Percentiles rank a stretch among this genome's conserved stretches.
Evolutionary conservation across 805 yeast genomes (phyloP).

Genomic region (Candida incommunis): DNA sequence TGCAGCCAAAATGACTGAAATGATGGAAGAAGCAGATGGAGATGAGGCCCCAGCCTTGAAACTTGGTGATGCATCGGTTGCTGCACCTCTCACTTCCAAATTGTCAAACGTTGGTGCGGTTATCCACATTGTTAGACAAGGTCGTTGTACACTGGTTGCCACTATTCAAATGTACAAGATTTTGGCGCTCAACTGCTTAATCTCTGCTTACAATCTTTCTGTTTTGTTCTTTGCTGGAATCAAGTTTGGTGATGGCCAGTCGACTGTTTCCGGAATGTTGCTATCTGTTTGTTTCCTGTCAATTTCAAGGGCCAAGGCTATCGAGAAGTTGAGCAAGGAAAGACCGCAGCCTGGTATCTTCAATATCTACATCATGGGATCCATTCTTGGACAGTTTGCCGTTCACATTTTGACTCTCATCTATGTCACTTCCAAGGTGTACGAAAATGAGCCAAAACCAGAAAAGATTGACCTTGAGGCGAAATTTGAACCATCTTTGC

Average conservation of each 20-base stretch:
- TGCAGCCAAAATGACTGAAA: constrained; percentile 52
- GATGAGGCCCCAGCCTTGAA: constrained; percentile 84
- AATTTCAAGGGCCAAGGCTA: constrained; percentile 84
- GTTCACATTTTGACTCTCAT: constrained; percentile 74
- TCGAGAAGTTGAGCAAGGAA: constrained; percentile 76
- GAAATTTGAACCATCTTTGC: constrained; percentile 72
- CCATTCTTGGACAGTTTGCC: constrained; percentile 92
- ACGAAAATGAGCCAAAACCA: constrained; percentile 82
- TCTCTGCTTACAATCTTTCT: constrained; percentile 89
- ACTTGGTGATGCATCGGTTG: constrained; percentile 96
- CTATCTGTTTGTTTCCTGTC: constrained; percentile 90
- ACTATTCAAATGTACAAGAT: constrained; percentile 99
- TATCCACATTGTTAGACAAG: constrained; percentile 88
- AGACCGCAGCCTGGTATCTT: constrained; percentile 98
- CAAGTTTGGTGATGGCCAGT: constrained; percentile 95
- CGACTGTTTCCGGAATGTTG: constrained; percentile 89
- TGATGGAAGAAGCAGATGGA: constrained; percentile 43
- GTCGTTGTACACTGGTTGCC: constrained; percentile 93
- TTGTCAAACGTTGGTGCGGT: constrained; percentile 85
- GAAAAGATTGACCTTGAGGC: constrained; percentile 84
- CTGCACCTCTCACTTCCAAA: constrained; percentile 97
- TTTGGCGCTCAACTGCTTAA: constrained; percentile 89
- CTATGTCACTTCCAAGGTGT: constrained; percentile 72
- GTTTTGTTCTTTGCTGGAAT: constrained; percentile 94
- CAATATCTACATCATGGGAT: constrained; percentile 93